Evolutionary conservation across 2,329 filamentous ascomycete genomes (phyloP).

Genomic region (Aspergillus hiratsukae): DNA sequence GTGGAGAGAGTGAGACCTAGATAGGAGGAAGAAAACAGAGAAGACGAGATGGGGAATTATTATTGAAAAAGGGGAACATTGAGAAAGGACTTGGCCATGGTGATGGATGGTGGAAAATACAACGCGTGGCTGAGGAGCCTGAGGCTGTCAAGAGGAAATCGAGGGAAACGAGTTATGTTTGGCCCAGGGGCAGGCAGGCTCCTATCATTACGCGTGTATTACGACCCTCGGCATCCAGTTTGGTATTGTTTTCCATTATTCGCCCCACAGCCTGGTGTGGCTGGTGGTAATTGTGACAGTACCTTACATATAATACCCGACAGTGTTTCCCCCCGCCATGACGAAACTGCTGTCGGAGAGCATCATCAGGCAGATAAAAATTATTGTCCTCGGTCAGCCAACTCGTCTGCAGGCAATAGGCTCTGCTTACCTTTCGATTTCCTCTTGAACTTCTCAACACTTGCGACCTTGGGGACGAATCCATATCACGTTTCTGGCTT

Average conservation of each 20-base stretch:
- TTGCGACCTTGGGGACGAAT: background rate
- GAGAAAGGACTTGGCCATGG: conserved; percentile 6
- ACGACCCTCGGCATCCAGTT: background rate
- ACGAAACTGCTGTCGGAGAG: conserved; percentile 18
- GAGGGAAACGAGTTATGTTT: background rate
- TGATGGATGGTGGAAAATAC: background rate
- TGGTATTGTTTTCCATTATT: background rate
- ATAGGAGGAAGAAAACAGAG: conserved; percentile 1
- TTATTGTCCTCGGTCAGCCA: conserved; percentile 1
- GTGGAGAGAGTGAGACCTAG: conserved; percentile 4
- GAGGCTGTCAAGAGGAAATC: background rate
- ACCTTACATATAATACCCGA: background rate
- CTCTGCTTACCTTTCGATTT: background rate
- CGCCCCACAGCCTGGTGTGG: background rate
- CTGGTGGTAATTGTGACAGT: background rate
- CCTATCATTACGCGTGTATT: background rate
- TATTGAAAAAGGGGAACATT: conserved; percentile 2
- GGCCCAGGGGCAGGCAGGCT: background rate
- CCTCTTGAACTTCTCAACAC: background rate
- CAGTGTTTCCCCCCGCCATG: conserved; percentile 17
- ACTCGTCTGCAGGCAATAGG: background rate
- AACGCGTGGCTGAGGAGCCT: background rate
- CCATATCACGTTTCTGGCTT: background rate
- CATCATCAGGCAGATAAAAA: conserved; percentile 23
- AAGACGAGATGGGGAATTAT: conserved; percentile 3